Evolutionary conservation across 306 rosid genomes (phyloP).

Genomic region (Sechiopsis laciniata): DNA sequence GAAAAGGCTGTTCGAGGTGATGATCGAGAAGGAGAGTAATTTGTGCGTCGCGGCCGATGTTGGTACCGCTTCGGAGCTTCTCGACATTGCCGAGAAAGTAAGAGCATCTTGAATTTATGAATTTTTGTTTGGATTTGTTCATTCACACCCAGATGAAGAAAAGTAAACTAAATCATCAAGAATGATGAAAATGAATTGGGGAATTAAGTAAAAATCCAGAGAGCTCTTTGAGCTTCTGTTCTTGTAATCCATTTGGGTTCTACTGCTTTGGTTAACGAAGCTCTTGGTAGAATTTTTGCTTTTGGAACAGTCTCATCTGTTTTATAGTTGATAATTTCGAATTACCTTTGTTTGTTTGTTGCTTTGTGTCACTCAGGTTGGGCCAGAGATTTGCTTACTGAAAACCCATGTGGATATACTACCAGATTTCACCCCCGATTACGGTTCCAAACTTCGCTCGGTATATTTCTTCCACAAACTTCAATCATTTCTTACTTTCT

Average conservation of each 20-base stretch:
- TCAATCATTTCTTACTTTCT: background rate
- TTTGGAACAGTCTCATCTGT: background rate
- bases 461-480: constrained; percentile 31
- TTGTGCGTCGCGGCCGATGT: constrained; percentile 88
- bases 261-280: background rate
- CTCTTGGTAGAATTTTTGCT: background rate
- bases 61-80: constrained; percentile 70
- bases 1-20: constrained; percentile 69
- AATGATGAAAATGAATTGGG: constrained; percentile 4
- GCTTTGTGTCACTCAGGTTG: constrained; percentile 45
- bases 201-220: background rate
- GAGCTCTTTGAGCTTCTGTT: background rate
- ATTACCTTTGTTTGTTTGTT: constrained; percentile 6
- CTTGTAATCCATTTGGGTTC: background rate
- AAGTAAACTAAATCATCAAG: background rate
- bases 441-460: constrained; percentile 71
- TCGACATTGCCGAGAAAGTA: constrained; percentile 75
- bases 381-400: constrained; percentile 88
- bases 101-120: constrained; percentile 1
- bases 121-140: constrained; percentile 3
- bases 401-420: constrained; percentile 92
- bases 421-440: constrained; percentile 84
- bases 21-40: constrained; percentile 75
- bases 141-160: background rate
- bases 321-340: background rate